Conservation (phyloP, 768 basidiomycete species). For the Pisolithus marmoratus region DNA sequence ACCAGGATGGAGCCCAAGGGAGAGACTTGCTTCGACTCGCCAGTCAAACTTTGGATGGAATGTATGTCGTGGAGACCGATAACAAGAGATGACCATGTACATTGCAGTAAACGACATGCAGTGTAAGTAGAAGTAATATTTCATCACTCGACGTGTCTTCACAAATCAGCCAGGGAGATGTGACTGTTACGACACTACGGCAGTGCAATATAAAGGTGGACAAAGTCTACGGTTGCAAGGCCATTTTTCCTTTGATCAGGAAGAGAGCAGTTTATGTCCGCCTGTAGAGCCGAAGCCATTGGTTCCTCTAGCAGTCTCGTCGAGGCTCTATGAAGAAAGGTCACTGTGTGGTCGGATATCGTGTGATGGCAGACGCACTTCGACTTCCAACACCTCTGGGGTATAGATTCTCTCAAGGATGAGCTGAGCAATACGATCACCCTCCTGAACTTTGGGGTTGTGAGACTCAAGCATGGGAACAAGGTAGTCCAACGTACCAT, state of each 20-base stretch:
- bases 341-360: background rate
- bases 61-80: conserved; percentile 58
- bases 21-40: conserved; percentile 47
- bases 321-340: conserved; percentile 56
- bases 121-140: background rate
- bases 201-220: background rate
- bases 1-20: conserved; percentile 30
- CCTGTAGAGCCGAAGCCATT: conserved; percentile 96
- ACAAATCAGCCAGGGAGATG: too few relatives aligned
- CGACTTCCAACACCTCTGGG: conserved; percentile 80
- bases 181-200: background rate
- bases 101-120: background rate
- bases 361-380: conserved; percentile 45
- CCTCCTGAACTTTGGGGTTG: conserved; percentile 64
- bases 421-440: conserved; percentile 94
- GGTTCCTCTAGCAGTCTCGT: conserved; percentile 76
- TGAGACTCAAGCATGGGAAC: background rate
- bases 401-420: conserved; percentile 88
- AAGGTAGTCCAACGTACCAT: conserved; percentile 43
- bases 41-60: conserved; percentile 38
- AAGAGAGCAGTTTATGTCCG: conserved; percentile 54
- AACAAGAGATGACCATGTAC: conserved; percentile 16
- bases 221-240: too few relatives aligned
- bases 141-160: background rate
- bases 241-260: background rate